Conservation (phyloP, 2,329 filamentous ascomycete species). For the Claviceps quebecensis region DNA sequence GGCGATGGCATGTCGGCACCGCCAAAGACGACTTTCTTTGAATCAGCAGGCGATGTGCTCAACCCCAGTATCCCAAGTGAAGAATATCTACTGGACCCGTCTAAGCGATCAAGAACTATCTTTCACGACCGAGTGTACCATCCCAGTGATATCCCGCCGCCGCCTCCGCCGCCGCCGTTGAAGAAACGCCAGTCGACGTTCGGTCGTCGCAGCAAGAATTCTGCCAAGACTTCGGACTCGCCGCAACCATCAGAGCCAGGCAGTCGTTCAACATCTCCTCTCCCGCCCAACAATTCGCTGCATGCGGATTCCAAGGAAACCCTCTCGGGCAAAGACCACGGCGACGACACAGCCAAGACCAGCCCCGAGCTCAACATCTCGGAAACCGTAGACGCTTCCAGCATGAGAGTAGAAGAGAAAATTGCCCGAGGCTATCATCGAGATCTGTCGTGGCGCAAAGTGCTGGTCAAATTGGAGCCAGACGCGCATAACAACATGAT, state of each 20-base stretch:
- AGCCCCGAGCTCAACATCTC: conserved; percentile 27
- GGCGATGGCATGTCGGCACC: conserved; percentile 48
- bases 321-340: conserved; percentile 34
- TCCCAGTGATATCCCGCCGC: conserved; percentile 78
- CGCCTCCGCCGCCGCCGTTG: conserved; percentile 58
- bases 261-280: conserved; percentile 19
- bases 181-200: conserved; percentile 36
- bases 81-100: conserved; percentile 73
- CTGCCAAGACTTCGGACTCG: conserved; percentile 12
- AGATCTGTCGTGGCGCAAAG: conserved; percentile 88
- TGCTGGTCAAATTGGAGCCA: conserved; percentile 85
- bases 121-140: conserved; percentile 96
- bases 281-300: conserved; percentile 19
- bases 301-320: conserved; percentile 24
- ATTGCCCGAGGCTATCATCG: conserved; percentile 92
- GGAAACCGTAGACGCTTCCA: conserved; percentile 40
- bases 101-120: conserved; percentile 71
- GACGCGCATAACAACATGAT: conserved; percentile 99
- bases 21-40: conserved; percentile 84
- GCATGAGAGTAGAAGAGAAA: conserved; percentile 91
- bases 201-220: conserved; percentile 18
- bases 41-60: conserved; percentile 83
- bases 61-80: conserved; percentile 75
- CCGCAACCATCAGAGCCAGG: conserved; percentile 14
- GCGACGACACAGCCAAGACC: conserved; percentile 36